A percentile compares a stretch with the other conserved stretches of the same genome.
phyloP scores from a whole-genome alignment of 768 basidiomycete genomes.

The Leccinum variicolor region DNA sequence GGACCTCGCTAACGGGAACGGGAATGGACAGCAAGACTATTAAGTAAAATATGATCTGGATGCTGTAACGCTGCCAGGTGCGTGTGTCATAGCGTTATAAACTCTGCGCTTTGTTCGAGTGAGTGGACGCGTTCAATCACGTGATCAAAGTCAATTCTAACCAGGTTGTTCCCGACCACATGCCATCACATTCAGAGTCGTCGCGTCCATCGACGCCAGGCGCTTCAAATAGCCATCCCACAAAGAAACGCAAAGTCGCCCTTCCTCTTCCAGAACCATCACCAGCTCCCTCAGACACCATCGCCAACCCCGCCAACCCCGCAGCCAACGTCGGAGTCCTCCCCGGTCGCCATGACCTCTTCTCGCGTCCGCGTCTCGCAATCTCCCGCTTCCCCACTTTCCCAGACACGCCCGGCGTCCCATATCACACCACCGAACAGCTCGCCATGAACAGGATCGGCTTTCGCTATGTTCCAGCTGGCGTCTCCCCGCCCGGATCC shows the following conservation, averaged over 20 bases:
- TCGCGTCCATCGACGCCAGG: constrained; percentile 36
- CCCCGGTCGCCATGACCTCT: constrained; percentile 64
- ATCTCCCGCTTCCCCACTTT: constrained; percentile 76
- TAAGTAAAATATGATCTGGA: not conserved
- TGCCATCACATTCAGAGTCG: constrained; percentile 23
- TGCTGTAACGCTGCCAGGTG: not conserved
- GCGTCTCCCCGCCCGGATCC: constrained; percentile 59
- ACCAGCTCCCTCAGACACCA: constrained; percentile 57
- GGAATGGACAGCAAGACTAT: not conserved
- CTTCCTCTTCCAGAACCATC: constrained; percentile 40
- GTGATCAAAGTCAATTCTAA: constrained; percentile 15
- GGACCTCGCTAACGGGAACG: not conserved
- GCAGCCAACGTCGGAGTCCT: constrained; percentile 48
- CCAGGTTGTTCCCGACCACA: not conserved
- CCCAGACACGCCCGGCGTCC: constrained; percentile 49
- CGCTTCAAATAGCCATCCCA: constrained; percentile 10
- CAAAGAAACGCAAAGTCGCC: constrained; percentile 54
- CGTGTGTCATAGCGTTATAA: not conserved
- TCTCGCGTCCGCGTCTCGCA: constrained; percentile 64
- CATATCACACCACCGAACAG: constrained; percentile 65
- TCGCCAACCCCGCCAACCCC: constrained; percentile 18
- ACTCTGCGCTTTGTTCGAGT: not conserved
- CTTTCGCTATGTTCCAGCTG: constrained; percentile 78
- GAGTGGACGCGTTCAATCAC: constrained; percentile 9
- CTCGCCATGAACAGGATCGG: constrained; percentile 73